phyloP scores from a whole-genome alignment of 495 filamentous ascomycete species.

The Penicillium steckii region DNA sequence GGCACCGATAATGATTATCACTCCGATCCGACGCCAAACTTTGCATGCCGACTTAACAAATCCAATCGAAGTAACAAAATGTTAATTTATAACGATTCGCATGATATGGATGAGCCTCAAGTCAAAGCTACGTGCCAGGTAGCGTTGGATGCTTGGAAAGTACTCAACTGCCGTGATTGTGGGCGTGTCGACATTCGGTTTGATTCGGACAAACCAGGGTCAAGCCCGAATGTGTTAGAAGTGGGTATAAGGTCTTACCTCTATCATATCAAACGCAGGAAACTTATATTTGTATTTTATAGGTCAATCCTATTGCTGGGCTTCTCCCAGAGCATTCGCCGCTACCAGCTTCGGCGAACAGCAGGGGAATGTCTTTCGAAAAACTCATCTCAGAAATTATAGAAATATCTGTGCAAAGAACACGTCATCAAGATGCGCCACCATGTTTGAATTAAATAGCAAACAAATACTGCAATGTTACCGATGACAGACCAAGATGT shows the following conservation, averaged over 20 bases:
- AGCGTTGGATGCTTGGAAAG: conserved; percentile 14
- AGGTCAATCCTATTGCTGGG: conserved; percentile 15
- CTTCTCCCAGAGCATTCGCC: conserved; percentile 10
- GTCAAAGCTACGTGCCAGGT: conserved; percentile 12
- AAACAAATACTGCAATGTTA: neutral
- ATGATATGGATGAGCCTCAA: conserved; percentile 7
- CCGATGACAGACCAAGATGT: neutral
- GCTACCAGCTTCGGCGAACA: conserved; percentile 1
- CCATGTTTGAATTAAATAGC: neutral
- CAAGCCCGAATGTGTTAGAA: conserved; percentile 9
- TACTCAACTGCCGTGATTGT: conserved; percentile 16
- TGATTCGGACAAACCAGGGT: neutral
- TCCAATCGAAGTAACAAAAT: neutral
- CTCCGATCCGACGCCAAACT: neutral
- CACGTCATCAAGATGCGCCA: neutral
- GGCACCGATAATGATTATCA: neutral
- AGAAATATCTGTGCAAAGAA: conserved; percentile 2
- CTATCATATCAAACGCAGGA: neutral
- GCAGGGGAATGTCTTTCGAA: conserved; percentile 5
- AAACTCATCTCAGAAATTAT: conserved; percentile 9
- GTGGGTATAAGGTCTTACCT: neutral
- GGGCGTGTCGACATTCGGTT: conserved; percentile 23
- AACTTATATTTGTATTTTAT: neutral
- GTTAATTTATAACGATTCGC: neutral
- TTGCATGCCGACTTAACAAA: conserved; percentile 8